Conservation (phyloP, 2,329 filamentous ascomycete species). For the Microdochium paspali region DNA sequence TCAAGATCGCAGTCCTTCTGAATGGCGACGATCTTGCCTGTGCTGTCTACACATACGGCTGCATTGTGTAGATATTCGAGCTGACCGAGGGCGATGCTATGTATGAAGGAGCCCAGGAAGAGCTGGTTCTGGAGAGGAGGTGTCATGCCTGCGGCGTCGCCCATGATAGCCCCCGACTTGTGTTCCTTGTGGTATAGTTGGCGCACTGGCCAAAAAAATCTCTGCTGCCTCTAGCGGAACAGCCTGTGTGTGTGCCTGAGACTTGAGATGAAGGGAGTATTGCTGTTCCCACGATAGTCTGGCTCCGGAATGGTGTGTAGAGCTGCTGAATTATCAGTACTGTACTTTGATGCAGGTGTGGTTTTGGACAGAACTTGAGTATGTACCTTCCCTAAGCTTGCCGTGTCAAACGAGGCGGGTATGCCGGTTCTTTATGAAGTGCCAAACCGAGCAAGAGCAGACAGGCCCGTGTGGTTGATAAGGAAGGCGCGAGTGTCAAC, state of each 20-base stretch:
- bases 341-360: too few relatives aligned
- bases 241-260: too few relatives aligned
- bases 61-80: slow-evolving; percentile 42
- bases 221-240: too few relatives aligned
- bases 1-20: slow-evolving; percentile 23
- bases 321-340: too few relatives aligned
- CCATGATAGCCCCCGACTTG: not conserved
- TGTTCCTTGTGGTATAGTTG: not conserved
- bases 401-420: too few relatives aligned
- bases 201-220: not conserved
- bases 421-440: too few relatives aligned
- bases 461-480: too few relatives aligned
- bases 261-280: too few relatives aligned
- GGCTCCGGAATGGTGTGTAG: too few relatives aligned
- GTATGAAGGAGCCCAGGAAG: slow-evolving; percentile 46
- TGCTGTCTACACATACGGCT: slow-evolving; percentile 37
- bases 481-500: too few relatives aligned
- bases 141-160: slow-evolving; percentile 9
- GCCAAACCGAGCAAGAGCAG: not conserved
- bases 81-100: slow-evolving; percentile 35
- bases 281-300: too few relatives aligned
- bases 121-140: slow-evolving; percentile 22
- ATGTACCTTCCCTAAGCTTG: too few relatives aligned
- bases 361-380: not conserved
- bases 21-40: slow-evolving; percentile 40